Conservation (phyloP, 331 rosid genomes). For the Malus hybrid region DNA sequence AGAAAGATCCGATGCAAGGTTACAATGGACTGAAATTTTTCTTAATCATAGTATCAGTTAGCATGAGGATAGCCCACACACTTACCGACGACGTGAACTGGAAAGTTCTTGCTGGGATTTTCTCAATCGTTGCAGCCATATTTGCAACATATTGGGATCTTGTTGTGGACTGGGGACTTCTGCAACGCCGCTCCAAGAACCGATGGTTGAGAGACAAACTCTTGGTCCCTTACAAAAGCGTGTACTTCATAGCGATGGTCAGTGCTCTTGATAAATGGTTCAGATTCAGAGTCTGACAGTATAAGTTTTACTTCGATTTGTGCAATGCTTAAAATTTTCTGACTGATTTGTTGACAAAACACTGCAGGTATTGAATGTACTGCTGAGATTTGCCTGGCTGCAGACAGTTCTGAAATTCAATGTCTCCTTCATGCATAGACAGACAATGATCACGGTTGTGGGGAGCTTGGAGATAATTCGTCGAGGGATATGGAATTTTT, state of each 20-base stretch:
- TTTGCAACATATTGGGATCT: constrained; percentile 55
- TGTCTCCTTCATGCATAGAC: constrained; percentile 30
- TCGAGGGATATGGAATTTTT: constrained; percentile 68
- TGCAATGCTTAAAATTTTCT: neutral
- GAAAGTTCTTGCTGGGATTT: constrained; percentile 33
- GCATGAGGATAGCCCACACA: constrained; percentile 44
- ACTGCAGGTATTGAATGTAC: constrained; percentile 48
- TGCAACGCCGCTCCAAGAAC: constrained; percentile 48
- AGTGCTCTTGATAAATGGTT: constrained; percentile 1
- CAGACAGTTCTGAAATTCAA: constrained; percentile 45
- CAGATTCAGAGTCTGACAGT: neutral
- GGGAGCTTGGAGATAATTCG: constrained; percentile 66
- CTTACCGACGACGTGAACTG: constrained; percentile 20
- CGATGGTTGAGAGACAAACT: constrained; percentile 71
- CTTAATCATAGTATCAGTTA: constrained; percentile 50
- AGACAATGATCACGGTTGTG: constrained; percentile 33
- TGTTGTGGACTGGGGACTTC: constrained; percentile 67
- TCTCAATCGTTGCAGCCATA: constrained; percentile 41
- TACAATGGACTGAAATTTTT: constrained; percentile 56
- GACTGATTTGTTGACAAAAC: neutral
- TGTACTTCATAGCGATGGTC: constrained; percentile 58
- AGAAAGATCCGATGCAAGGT: constrained; percentile 64
- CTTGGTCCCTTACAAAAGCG: constrained; percentile 36
- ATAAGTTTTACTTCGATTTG: neutral
- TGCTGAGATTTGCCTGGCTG: constrained; percentile 73